Conservation (phyloP, 1,284 basidiomycete species). For the Porodaedalea pini region DNA sequence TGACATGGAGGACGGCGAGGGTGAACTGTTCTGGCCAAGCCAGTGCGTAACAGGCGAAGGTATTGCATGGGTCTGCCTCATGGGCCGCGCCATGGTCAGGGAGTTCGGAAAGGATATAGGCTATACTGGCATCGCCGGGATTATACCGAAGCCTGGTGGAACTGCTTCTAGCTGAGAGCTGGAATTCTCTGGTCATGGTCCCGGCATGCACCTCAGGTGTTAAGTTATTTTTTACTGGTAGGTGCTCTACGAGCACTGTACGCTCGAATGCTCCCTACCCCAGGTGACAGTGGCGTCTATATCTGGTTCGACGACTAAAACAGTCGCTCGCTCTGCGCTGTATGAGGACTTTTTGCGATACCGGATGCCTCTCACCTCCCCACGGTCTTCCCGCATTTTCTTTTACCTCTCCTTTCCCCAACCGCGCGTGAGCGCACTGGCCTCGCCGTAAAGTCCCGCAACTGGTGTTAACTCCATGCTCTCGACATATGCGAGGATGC, state of each 20-base stretch:
- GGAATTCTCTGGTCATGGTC: not conserved
- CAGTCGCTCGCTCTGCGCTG: not conserved
- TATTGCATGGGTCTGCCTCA: conserved; percentile 72
- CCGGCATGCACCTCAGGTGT: not conserved
- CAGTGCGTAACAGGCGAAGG: conserved; percentile 67
- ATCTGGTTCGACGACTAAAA: not conserved
- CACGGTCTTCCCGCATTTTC: not conserved
- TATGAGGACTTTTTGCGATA: not conserved
- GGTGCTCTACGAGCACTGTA: conserved; percentile 4
- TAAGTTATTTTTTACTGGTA: conserved; percentile 10
- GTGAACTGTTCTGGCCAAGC: conserved; percentile 75
- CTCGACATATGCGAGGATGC: not conserved
- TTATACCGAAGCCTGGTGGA: conserved; percentile 59
- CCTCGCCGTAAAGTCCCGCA: not conserved
- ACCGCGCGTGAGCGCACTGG: too few species aligned
- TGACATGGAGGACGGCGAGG: conserved; percentile 76
- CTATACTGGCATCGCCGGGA: conserved; percentile 63
- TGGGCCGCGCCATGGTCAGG: conserved; percentile 77
- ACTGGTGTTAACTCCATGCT: not conserved
- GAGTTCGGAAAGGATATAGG: conserved; percentile 71
- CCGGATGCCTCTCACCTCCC: not conserved
- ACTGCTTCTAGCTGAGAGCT: conserved; percentile 1
- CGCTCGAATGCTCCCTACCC: not conserved
- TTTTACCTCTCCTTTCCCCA: not conserved
- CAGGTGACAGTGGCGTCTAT: not conserved